Evolutionary conservation across 2,329 filamentous ascomycete species (phyloP).

Genomic region (Didymosphaeria variabile): DNA sequence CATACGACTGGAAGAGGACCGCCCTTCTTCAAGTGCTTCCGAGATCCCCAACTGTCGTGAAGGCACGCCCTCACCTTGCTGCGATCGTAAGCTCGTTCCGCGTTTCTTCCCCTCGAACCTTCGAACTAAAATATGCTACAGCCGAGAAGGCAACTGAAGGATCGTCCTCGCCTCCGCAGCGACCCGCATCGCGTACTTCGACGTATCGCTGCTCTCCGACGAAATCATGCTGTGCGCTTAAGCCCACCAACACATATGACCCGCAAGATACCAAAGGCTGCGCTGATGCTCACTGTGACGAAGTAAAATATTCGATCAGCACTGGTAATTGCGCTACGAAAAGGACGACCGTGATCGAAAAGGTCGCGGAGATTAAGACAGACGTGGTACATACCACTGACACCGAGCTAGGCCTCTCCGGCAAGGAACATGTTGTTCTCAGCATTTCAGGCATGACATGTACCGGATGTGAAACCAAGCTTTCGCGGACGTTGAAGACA

Average conservation of each 20-base stretch:
- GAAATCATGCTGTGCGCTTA: conserved; percentile 12
- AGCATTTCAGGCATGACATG: conserved; percentile 77
- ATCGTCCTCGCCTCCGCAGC: not conserved
- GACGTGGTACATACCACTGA: conserved; percentile 13
- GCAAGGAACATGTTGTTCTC: conserved; percentile 66
- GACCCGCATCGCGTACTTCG: no score
- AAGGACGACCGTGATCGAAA: not conserved
- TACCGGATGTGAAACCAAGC: conserved; percentile 74
- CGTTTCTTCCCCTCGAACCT: not conserved
- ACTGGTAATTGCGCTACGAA: not conserved
- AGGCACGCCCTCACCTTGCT: conserved; percentile 20
- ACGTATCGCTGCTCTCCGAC: no score
- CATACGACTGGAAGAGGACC: not conserved
- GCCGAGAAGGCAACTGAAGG: conserved; percentile 9
- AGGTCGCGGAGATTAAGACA: not conserved
- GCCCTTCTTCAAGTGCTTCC: conserved; percentile 1
- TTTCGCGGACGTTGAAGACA: conserved; percentile 61
- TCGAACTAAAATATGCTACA: conserved; percentile 16
- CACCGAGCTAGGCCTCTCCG: conserved; percentile 34
- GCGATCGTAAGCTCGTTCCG: not conserved
- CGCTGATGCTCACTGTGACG: not conserved
- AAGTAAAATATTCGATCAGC: not conserved
- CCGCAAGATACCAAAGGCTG: no score
- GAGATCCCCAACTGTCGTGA: conserved; percentile 14
- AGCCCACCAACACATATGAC: not conserved